Conservation (phyloP, 805 yeast genomes). For the Pichia sporocuriosa region DNA sequence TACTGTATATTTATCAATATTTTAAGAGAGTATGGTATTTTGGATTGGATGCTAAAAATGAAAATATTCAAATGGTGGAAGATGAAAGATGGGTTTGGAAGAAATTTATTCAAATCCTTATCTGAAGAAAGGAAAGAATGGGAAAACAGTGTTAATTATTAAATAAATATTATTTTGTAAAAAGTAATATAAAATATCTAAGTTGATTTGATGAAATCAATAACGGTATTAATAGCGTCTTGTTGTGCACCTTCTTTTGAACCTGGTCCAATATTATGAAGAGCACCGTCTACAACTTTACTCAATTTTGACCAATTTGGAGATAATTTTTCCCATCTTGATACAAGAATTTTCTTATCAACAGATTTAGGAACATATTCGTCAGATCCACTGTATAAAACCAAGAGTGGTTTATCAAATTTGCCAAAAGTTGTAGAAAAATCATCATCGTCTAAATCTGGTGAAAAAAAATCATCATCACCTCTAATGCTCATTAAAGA, state of each 20-base stretch:
- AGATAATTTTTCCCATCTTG: constrained; percentile 42
- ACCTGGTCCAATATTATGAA: constrained; percentile 44
- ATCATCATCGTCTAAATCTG: constrained; percentile 46
- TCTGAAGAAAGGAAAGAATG: constrained; percentile 22
- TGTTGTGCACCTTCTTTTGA: constrained; percentile 25
- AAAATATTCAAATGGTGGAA: constrained; percentile 43
- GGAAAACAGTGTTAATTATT: constrained; percentile 10
- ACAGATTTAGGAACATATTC: constrained; percentile 51
- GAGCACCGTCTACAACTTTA: constrained; percentile 50
- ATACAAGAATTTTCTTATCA: constrained; percentile 42
- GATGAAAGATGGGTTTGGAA: constrained; percentile 51
- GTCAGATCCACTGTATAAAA: constrained; percentile 55
- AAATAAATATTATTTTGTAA: not conserved
- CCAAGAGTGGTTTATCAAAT: constrained; percentile 41
- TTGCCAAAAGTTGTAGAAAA: constrained; percentile 47
- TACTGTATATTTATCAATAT: constrained; percentile 50
- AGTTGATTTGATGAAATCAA: constrained; percentile 11
- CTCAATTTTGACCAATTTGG: constrained; percentile 49
- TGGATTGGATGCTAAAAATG: constrained; percentile 58
- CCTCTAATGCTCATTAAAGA: constrained; percentile 54
- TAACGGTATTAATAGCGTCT: constrained; percentile 12
- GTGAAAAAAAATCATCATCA: constrained; percentile 67
- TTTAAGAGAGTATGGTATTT: constrained; percentile 59
- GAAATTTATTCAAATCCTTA: constrained; percentile 14
- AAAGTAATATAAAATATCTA: not conserved